Evolutionary conservation across 2,329 filamentous ascomycete species (phyloP).

Genomic region (Fusarium vanettenii): DNA sequence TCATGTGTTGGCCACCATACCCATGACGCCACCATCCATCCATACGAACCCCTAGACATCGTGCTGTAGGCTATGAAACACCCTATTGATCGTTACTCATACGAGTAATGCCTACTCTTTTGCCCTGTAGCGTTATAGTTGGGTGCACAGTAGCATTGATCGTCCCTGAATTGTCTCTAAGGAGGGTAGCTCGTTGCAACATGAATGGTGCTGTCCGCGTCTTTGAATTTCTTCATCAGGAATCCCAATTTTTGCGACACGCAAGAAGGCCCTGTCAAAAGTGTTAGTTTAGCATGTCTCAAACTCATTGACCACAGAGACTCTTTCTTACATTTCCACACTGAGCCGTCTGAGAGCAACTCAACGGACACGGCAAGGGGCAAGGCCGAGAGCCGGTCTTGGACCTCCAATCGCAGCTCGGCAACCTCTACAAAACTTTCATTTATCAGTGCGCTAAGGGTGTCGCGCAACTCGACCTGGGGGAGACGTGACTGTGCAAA

Average conservation of each 20-base stretch:
- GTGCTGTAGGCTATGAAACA: too few species aligned
- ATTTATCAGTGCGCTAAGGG: not conserved
- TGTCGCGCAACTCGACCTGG: not conserved
- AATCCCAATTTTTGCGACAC: not conserved
- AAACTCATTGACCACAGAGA: not conserved
- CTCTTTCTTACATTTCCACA: slow-evolving; percentile 5
- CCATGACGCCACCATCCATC: too few species aligned
- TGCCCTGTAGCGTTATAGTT: not conserved
- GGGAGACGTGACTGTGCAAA: not conserved
- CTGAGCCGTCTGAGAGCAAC: not conserved
- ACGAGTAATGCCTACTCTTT: not conserved
- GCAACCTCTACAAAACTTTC: not conserved
- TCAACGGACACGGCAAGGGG: slow-evolving; percentile 3
- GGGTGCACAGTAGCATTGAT: not conserved
- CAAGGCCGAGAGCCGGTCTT: not conserved
- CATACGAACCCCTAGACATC: too few species aligned
- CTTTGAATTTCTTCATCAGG: slow-evolving; percentile 3
- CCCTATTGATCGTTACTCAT: too few species aligned
- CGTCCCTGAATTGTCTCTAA: not conserved
- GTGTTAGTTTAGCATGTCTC: not conserved
- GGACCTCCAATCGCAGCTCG: not conserved
- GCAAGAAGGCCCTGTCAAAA: not conserved
- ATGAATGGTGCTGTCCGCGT: slow-evolving; percentile 4
- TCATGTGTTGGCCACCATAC: too few species aligned
- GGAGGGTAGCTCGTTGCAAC: not conserved